Conservation (phyloP, 2,329 filamentous ascomycete species). For the Penicillium expansum region DNA sequence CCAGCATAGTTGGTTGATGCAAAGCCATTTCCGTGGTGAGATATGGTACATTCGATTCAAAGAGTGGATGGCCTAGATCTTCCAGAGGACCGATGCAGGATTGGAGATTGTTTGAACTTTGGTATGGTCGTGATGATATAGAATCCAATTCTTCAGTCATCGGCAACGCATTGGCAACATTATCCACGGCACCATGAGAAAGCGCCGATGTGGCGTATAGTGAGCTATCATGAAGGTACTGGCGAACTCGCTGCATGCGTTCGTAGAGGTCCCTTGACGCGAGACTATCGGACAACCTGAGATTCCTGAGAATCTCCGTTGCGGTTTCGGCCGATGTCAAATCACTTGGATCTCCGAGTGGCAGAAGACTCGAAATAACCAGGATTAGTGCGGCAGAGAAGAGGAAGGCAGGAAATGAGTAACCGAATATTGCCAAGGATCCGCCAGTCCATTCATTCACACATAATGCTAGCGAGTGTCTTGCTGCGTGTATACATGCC, state of each 20-base stretch:
- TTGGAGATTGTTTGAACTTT: not conserved
- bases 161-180: not conserved
- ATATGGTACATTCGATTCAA: slow-evolving; percentile 4
- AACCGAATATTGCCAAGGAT: slow-evolving; percentile 31
- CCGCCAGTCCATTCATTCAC: slow-evolving; percentile 34
- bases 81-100: not conserved
- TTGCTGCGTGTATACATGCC: slow-evolving; percentile 32
- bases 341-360: slow-evolving; percentile 18
- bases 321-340: slow-evolving; percentile 23
- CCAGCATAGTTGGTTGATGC: slow-evolving; percentile 12
- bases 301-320: slow-evolving; percentile 20
- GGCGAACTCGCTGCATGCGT: slow-evolving; percentile 7
- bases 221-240: slow-evolving; percentile 2
- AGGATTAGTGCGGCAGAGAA: slow-evolving; percentile 32
- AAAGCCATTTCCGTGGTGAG: slow-evolving; percentile 16
- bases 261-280: slow-evolving; percentile 16
- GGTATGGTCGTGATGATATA: not conserved
- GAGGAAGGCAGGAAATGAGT: slow-evolving; percentile 33
- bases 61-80: not conserved
- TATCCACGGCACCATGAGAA: not conserved
- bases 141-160: not conserved
- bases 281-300: slow-evolving; percentile 12
- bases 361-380: slow-evolving; percentile 27
- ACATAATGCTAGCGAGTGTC: slow-evolving; percentile 30
- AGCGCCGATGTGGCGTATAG: not conserved